These are phyloP conservation scores for Aspergillus sp. DNA, from an alignment of 2,329 filamentous ascomycete genomes.

Conservation along the genomic window DNA sequence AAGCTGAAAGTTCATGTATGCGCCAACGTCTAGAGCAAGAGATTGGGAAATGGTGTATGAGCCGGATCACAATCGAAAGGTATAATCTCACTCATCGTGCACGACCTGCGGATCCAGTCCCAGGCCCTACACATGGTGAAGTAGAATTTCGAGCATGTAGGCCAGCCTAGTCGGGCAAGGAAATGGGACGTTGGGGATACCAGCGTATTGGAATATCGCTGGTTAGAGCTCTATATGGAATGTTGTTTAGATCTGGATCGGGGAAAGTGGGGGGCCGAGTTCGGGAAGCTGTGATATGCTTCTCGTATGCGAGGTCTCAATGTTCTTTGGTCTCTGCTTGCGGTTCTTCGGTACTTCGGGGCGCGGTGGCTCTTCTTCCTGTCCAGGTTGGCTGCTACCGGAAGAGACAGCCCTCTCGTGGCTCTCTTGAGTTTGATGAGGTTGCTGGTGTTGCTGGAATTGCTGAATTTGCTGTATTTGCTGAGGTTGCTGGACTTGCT, in stretches of 20 bases:
- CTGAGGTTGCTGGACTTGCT: constrained; percentile 5
- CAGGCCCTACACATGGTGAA: constrained; percentile 13
- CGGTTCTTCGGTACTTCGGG: constrained; percentile 33
- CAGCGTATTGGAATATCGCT: neutral
- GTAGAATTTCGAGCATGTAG: constrained; percentile 10
- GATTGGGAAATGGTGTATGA: neutral
- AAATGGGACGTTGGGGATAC: neutral
- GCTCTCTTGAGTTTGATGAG: constrained; percentile 18
- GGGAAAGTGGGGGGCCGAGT: constrained; percentile 50
- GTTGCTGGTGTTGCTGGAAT: neutral
- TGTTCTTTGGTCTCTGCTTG: constrained; percentile 37
- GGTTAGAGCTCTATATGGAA: neutral
- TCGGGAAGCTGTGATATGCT: constrained; percentile 50
- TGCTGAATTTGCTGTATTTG: neutral
- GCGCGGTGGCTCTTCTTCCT: constrained; percentile 38
- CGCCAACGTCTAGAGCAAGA: neutral
- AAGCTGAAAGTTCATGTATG: constrained; percentile 4
- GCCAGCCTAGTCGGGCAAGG: constrained; percentile 18
- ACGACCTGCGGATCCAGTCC: constrained; percentile 24
- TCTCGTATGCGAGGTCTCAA: constrained; percentile 36
- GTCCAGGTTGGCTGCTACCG: constrained; percentile 59
- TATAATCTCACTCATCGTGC: constrained; percentile 13
- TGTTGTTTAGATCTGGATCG: constrained; percentile 46
- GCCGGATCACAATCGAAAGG: constrained; percentile 1
- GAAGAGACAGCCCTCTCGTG: constrained; percentile 64